phyloP scores from a whole-genome alignment of 192 early-diverging fungal genomes.

The Coemansia sp. region DNA sequence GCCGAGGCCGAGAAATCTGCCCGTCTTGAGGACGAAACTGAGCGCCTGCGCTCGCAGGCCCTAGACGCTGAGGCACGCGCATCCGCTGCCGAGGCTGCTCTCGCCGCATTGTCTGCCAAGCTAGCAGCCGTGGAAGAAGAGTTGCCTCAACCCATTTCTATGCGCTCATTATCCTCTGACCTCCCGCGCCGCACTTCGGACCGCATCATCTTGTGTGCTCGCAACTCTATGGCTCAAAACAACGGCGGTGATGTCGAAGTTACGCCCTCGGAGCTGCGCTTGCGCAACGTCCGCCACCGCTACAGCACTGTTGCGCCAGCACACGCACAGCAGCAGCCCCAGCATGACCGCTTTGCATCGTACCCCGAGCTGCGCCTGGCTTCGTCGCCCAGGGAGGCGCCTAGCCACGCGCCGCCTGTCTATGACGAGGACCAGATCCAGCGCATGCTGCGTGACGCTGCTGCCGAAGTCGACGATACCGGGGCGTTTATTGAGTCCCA shows the following conservation, averaged over 20 bases:
- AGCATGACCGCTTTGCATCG: conserved; percentile 42
- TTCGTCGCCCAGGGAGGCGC: conserved; percentile 12
- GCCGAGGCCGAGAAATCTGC: background rate
- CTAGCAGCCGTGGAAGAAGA: conserved; percentile 9
- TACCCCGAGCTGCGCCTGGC: conserved; percentile 48
- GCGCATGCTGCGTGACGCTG: conserved; percentile 36
- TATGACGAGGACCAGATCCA: conserved; percentile 41
- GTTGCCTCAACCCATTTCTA: background rate
- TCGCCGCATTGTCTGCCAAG: conserved; percentile 19
- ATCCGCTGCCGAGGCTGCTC: conserved; percentile 28
- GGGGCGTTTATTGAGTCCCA: conserved; percentile 1
- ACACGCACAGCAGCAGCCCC: background rate
- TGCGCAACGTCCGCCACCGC: conserved; percentile 24
- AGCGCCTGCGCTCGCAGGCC: conserved; percentile 14
- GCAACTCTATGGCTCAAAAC: conserved; percentile 21
- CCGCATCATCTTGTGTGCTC: conserved; percentile 39
- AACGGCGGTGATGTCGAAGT: background rate
- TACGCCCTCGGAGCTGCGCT: conserved; percentile 4
- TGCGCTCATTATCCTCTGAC: conserved; percentile 18
- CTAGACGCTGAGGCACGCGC: conserved; percentile 48
- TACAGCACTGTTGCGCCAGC: conserved; percentile 26
- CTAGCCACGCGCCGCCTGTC: conserved; percentile 16
- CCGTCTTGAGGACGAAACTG: conserved; percentile 16
- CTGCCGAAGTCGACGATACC: conserved; percentile 25
- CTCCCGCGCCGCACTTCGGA: conserved; percentile 28